Evolutionary conservation across 2,329 filamentous ascomycete genomes (phyloP).

Genomic region (Onygena corvina): DNA sequence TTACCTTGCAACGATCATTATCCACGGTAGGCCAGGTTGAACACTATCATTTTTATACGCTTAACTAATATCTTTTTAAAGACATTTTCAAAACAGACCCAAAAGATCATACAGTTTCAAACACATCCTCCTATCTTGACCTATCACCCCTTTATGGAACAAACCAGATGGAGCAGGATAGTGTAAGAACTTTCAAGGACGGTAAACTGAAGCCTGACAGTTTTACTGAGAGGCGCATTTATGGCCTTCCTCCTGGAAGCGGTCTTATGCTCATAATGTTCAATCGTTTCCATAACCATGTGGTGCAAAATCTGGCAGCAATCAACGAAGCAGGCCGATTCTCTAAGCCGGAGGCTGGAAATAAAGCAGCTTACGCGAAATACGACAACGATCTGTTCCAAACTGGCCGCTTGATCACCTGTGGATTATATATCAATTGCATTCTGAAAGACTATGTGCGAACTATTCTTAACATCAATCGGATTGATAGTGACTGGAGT

Average conservation of each 20-base stretch:
- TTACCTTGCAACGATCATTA: conserved; percentile 42
- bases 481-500: conserved; percentile 33
- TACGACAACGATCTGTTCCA: conserved; percentile 28
- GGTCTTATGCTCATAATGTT: conserved; percentile 28
- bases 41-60: neutral
- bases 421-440: conserved; percentile 26
- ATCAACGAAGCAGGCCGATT: conserved; percentile 37
- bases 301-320: conserved; percentile 25
- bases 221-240: conserved; percentile 26
- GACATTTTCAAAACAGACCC: conserved; percentile 35
- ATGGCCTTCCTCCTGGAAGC: conserved; percentile 27
- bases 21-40: conserved; percentile 30
- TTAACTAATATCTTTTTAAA: conserved; percentile 24
- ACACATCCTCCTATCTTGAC: conserved; percentile 40
- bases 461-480: conserved; percentile 27
- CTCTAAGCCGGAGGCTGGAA: conserved; percentile 17
- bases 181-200: conserved; percentile 26
- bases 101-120: conserved; percentile 24
- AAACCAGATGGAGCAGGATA: conserved; percentile 25
- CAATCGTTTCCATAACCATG: conserved; percentile 32
- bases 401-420: conserved; percentile 24
- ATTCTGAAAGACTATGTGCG: conserved; percentile 28
- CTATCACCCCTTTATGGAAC: conserved; percentile 36
- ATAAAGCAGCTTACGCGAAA: conserved; percentile 30
- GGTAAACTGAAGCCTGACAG: conserved; percentile 31